Evolutionary conservation across 2,329 filamentous ascomycete species (phyloP).

Genomic region (Teratosphaeria gauchensis): DNA sequence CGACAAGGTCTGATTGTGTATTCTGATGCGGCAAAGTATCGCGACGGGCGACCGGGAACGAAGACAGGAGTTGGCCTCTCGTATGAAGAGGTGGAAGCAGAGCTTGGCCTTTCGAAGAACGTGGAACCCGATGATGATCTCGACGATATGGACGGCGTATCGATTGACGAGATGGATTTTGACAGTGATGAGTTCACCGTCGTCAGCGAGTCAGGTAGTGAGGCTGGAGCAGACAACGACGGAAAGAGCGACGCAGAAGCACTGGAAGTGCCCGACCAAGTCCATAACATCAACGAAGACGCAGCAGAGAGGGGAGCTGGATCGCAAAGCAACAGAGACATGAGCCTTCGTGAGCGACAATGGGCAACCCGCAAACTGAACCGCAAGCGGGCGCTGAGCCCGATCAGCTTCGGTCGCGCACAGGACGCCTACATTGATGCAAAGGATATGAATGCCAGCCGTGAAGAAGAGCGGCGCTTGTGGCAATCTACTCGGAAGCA

Average conservation of each 20-base stretch:
- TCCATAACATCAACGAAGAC: not conserved
- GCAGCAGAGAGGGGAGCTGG: not conserved
- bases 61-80: constrained; percentile 18
- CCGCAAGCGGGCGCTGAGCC: constrained; percentile 12
- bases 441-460: constrained; percentile 38
- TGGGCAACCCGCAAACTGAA: constrained; percentile 3
- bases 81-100: constrained; percentile 35
- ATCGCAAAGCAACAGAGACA: too few relatives aligned
- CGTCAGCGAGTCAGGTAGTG: constrained; percentile 1
- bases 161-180: constrained; percentile 35
- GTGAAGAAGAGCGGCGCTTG: constrained; percentile 36
- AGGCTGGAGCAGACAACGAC: not conserved
- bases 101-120: constrained; percentile 19
- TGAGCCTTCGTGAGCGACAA: not conserved
- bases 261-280: not conserved
- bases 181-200: constrained; percentile 15
- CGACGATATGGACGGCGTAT: constrained; percentile 8
- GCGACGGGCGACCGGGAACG: constrained; percentile 16
- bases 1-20: constrained; percentile 45
- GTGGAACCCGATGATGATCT: not conserved
- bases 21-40: constrained; percentile 18
- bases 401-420: constrained; percentile 6
- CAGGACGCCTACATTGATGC: constrained; percentile 39
- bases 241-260: not conserved
- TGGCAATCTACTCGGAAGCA: constrained; percentile 33